These are phyloP conservation scores for Fusarium sp. DNA, from an alignment of 2,329 filamentous ascomycete species.

Conservation along the genomic window DNA sequence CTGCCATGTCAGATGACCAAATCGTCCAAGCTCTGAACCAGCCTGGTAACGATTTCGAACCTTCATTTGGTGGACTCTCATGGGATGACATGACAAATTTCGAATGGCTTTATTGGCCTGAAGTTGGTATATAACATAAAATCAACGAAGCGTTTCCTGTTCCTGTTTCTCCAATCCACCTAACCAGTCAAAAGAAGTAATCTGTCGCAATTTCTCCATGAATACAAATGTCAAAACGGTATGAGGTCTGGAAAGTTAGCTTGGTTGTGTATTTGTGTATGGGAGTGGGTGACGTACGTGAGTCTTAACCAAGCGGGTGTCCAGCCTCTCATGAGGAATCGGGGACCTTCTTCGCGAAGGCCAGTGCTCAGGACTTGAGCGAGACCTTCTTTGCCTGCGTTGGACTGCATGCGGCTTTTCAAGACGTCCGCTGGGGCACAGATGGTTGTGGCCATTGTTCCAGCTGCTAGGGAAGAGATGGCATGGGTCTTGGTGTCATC, in stretches of 20 bases:
- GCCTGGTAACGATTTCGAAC: slow-evolving; percentile 68
- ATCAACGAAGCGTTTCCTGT: slow-evolving; percentile 25
- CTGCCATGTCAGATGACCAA: slow-evolving; percentile 76
- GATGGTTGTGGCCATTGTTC: slow-evolving; percentile 59
- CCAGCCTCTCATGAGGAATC: slow-evolving; percentile 60
- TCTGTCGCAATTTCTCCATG: slow-evolving; percentile 56
- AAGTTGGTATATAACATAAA: slow-evolving; percentile 51
- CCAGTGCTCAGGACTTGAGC: slow-evolving; percentile 50
- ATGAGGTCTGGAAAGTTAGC: slow-evolving; percentile 50
- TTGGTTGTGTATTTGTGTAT: neutral
- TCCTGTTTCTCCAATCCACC: slow-evolving; percentile 19
- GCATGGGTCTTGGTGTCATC: slow-evolving; percentile 57
- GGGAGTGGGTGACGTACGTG: slow-evolving; percentile 47
- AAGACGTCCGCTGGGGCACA: slow-evolving; percentile 59
- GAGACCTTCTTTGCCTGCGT: slow-evolving; percentile 48
- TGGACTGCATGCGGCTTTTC: slow-evolving; percentile 56
- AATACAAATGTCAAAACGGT: slow-evolving; percentile 60
- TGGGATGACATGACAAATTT: slow-evolving; percentile 69
- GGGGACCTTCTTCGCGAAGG: slow-evolving; percentile 53
- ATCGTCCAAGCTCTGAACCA: slow-evolving; percentile 74
- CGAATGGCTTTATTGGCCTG: slow-evolving; percentile 66
- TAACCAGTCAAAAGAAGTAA: slow-evolving; percentile 45
- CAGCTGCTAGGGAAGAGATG: slow-evolving; percentile 54
- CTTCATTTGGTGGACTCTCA: slow-evolving; percentile 64
- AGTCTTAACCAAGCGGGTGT: slow-evolving; percentile 58